Base-by-base conservation (phyloP, 306 rosid genomes). In the Citrullus colocynthis region DNA sequence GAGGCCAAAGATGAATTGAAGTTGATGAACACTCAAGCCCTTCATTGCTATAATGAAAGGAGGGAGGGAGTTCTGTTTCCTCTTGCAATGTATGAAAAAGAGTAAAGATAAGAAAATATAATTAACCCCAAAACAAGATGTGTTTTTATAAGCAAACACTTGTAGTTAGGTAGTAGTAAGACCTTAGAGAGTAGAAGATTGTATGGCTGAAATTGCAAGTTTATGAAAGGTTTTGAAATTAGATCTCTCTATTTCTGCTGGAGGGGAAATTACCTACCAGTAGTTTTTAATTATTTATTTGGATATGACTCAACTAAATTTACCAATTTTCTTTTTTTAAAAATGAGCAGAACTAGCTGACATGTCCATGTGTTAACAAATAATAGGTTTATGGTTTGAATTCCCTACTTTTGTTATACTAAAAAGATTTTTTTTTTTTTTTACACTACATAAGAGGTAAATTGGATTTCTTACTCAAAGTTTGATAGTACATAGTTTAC, bases 1-100 rank as follows among this genome's bases (percentile, higher is more conserved):
- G 77, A 91, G 76, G 49, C 91, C 91, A 82, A 87, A 91, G 71
- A 85, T 79, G 84, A 90, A 73, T 74, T 84, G 85, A 79, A 90
- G 18, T 39, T 81, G 84, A 21, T 84, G 88, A 28, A 49, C 79
- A 30, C 87, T 81, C 61, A 82, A 49, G 63, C 54, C 39, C 64
- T 7, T 39, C 83, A 83, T 83, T 72, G 55, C 44, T 24, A 24
- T 24, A 17, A 17, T 39, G 24, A 34, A 32, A 5, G 4, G 4
- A 16, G 2, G 20, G 20, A 0, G 45, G 11, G 20, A 63, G 4
- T 9, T 7, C 20, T 63, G 2, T 32, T 15, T 63, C 32, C 32
- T 18, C 4, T 64, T 41, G 7, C 54, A 37, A 41, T 67, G 16
- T 67, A 39, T 18, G 12, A 7, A 18, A n/a, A 24, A n/a, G 15